Conservation (phyloP, 2,329 filamentous ascomycete species). For the Onygenales sp. region DNA sequence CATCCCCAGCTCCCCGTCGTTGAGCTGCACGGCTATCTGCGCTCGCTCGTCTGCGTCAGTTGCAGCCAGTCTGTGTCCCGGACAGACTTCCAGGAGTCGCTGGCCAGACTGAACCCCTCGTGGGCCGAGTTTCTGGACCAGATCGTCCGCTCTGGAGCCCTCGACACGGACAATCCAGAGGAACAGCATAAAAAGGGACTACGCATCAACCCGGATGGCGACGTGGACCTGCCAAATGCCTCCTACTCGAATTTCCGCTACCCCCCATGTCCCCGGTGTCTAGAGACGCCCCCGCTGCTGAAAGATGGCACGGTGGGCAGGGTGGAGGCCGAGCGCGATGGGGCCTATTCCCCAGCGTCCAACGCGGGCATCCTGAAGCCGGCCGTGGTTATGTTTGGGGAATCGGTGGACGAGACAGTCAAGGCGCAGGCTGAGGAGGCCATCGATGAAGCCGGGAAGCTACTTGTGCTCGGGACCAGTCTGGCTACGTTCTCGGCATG, state of each 20-base stretch:
- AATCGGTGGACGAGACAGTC: conserved; percentile 62
- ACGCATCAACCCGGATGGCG: conserved; percentile 85
- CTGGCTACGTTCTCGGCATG: conserved; percentile 93
- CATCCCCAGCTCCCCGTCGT: conserved; percentile 67
- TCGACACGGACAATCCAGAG: conserved; percentile 66
- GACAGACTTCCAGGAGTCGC: conserved; percentile 62
- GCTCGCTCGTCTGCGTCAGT: conserved; percentile 68
- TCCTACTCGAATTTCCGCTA: conserved; percentile 88
- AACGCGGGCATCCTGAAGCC: conserved; percentile 80
- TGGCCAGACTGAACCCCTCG: conserved; percentile 71
- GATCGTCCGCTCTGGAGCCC: conserved; percentile 62
- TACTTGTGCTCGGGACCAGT: conserved; percentile 79
- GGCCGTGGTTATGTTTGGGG: conserved; percentile 92
- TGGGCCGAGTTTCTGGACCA: conserved; percentile 71
- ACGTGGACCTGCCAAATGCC: conserved; percentile 79
- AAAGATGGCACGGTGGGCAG: conserved; percentile 45
- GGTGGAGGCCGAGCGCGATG: conserved; percentile 67
- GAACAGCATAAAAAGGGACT: conserved; percentile 60
- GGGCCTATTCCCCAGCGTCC: conserved; percentile 60
- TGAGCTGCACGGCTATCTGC: conserved; percentile 85
- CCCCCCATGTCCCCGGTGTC: conserved; percentile 75
- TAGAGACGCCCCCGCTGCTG: conserved; percentile 51
- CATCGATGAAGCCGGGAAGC: conserved; percentile 63
- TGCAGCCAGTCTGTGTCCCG: conserved; percentile 66
- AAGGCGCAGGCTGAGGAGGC: conserved; percentile 70